Conservation (phyloP, 1,284 basidiomycete species). For the Salmacisia buchloeana region DNA sequence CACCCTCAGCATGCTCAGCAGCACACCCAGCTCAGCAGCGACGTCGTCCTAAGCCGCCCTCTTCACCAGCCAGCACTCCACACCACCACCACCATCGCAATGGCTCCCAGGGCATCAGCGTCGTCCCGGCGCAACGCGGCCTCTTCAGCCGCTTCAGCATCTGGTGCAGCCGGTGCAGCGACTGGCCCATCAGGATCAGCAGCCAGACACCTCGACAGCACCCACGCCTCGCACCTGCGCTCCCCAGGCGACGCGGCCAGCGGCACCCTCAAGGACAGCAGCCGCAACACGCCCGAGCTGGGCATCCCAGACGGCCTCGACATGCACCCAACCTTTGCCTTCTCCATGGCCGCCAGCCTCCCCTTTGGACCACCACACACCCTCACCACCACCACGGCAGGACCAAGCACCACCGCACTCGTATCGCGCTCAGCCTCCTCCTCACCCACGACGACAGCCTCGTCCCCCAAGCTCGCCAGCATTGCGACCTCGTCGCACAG, state of each 20-base stretch:
- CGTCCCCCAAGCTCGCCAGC: background rate
- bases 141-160: background rate
- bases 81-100: background rate
- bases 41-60: no score
- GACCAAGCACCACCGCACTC: background rate
- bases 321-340: slow-evolving; percentile 9
- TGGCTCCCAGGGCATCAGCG: slow-evolving; percentile 3
- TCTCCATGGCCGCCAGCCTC: background rate
- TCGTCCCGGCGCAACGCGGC: slow-evolving; percentile 4
- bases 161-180: background rate
- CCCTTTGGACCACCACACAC: background rate
- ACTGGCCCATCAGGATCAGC: background rate
- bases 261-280: background rate
- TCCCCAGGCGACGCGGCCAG: no score
- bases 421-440: background rate
- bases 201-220: background rate
- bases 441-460: background rate
- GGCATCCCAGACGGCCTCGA: background rate
- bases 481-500: no score
- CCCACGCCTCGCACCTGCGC: no score
- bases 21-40: no score
- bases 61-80: background rate
- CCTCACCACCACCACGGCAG: background rate
- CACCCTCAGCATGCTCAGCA: no score
- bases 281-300: background rate